A percentile compares a stretch with the other conserved stretches of the same genome.
phyloP scores from a whole-genome alignment of 106 monocot genomes.

The Platanthera zijinensis region DNA sequence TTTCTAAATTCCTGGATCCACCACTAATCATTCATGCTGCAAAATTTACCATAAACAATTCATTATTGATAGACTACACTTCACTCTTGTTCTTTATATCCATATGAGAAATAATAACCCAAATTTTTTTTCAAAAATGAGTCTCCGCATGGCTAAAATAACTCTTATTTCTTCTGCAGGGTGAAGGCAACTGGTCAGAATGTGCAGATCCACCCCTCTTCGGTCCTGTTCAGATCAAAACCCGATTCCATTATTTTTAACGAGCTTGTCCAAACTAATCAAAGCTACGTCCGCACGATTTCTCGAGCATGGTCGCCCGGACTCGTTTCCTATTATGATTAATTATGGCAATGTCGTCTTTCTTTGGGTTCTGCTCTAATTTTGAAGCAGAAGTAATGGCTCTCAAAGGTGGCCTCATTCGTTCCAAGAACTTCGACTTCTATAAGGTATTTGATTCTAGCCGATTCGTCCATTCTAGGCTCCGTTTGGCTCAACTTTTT shows the following conservation, averaged over 20 bases:
- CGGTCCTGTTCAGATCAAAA: slow-evolving; percentile 56
- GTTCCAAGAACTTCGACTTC: no score
- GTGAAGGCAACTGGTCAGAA: slow-evolving; percentile 51
- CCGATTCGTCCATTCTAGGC: no score
- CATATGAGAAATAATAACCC: background rate
- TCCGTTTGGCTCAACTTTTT: no score
- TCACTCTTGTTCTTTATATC: background rate
- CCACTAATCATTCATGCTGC: no score
- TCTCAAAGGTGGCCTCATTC: no score
- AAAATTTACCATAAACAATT: background rate
- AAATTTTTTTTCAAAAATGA: background rate
- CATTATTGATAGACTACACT: background rate
- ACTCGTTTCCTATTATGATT: slow-evolving; percentile 64
- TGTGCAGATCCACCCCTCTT: slow-evolving; percentile 93
- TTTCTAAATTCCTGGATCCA: no score
- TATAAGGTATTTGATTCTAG: no score
- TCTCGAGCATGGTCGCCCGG: slow-evolving; percentile 84
- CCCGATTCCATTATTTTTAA: slow-evolving; percentile 83
- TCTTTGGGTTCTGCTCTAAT: no score
- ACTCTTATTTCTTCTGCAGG: slow-evolving; percentile 22
- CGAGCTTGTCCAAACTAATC: slow-evolving; percentile 71
- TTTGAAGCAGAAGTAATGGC: no score
- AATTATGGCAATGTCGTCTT: no score
- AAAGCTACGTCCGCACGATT: slow-evolving; percentile 66
- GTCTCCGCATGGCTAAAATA: background rate